Base-by-base conservation (phyloP, 805 yeast species). In the Pichia sporocuriosa region DNA sequence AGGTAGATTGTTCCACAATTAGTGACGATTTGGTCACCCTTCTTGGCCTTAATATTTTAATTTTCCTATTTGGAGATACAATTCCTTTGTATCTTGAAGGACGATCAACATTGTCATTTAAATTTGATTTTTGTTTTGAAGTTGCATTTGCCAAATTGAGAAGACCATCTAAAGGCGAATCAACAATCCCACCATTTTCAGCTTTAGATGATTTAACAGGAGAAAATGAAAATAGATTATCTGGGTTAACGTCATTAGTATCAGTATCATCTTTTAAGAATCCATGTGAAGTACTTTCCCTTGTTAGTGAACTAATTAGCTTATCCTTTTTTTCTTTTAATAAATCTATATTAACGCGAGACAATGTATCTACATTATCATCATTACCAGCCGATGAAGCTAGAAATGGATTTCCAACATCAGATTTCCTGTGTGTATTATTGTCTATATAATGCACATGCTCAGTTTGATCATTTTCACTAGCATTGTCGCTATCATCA, bases 41-140 rank as follows among this genome's bases (percentile, higher is more conserved):
- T 32, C 77, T 69, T 1, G 75, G 71, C 44, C 69, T 67, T 48
- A 70, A 67, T 21, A 76, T 57, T 29, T 68, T 66, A 17, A 66
- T 49, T 28, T 63, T 59, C 47, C 63, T 66, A 32, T 66, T 61
- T 23, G 73, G 71, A 3, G 74, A 67, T 3, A 57, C 40, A 16
- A 57, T 11, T 13, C 26, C 35, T 24, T 31, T 37, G 21, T 21
- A 21, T 26, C 35, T 21, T 41, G 24, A 19, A 27, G 38, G 20
- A 24, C 11, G 42, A n/a, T 33, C 39, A 21, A 43, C 13, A 17
- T 42, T 47, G 6, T 35, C 15, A 10, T 6, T 11, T 8, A 11
- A 35, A 7, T 16, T 16, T 21, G 32, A n/a, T 5, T 19, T 9
- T 10, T 30, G 27, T 6, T 16, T 24, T 1, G 42, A 31, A 9